Evolutionary conservation across 1,284 basidiomycete species (phyloP).

Genomic region (Ganoderma resinaceum): DNA sequence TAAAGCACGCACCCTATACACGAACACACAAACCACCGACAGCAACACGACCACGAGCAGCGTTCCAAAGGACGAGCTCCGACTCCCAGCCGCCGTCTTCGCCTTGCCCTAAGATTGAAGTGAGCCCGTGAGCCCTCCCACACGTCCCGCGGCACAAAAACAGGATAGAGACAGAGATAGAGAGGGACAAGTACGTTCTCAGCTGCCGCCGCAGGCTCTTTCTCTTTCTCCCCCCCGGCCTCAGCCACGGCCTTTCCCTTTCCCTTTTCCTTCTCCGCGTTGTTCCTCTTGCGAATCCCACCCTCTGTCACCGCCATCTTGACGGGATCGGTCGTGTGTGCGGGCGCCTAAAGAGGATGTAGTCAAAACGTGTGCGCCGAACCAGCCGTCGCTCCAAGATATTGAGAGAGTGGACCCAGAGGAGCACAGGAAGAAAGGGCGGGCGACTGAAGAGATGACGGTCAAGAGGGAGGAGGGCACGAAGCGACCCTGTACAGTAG

Average conservation of each 20-base stretch:
- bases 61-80: not conserved
- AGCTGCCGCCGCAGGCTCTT: not conserved
- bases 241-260: not conserved
- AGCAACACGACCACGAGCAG: conserved; percentile 26
- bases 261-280: not conserved
- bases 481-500: not conserved
- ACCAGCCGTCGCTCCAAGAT: conserved; percentile 19
- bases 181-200: conserved; percentile 11
- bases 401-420: not conserved
- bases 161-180: not conserved
- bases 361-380: conserved; percentile 9
- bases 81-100: not conserved
- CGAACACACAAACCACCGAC: conserved; percentile 20
- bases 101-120: not conserved
- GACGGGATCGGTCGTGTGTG: not conserved
- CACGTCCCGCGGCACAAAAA: not conserved
- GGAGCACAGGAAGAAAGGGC: not conserved
- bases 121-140: not conserved
- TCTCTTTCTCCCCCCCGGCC: not conserved
- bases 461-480: not conserved
- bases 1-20: conserved; percentile 21
- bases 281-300: conserved; percentile 14
- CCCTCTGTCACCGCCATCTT: conserved; percentile 4
- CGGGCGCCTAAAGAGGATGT: not conserved
- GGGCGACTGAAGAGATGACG: not conserved